These are phyloP conservation scores for Penicillium cinerascens DNA, from an alignment of 495 filamentous ascomycete genomes.

Conservation along the genomic window DNA sequence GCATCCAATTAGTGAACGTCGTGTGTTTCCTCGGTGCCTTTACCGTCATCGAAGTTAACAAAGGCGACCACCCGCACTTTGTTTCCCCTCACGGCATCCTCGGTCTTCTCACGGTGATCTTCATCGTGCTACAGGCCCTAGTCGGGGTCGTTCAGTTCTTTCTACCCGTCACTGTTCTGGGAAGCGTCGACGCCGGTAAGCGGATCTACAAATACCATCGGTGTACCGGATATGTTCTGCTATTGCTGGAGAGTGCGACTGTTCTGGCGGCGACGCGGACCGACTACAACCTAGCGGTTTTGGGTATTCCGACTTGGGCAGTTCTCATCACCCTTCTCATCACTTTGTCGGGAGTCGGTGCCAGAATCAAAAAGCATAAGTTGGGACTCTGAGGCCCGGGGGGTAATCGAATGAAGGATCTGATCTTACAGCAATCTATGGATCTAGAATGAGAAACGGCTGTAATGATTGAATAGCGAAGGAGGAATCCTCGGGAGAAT, in stretches of 20 bases:
- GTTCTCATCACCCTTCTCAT: slow-evolving; percentile 59
- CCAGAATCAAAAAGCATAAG: slow-evolving; percentile 81
- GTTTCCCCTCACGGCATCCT: slow-evolving; percentile 75
- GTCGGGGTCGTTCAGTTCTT: slow-evolving; percentile 80
- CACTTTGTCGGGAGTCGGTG: slow-evolving; percentile 62
- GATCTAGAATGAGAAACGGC: not conserved
- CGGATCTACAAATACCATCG: slow-evolving; percentile 86
- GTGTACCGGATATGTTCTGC: slow-evolving; percentile 67
- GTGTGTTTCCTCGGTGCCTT: slow-evolving; percentile 61
- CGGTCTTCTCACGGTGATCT: slow-evolving; percentile 70
- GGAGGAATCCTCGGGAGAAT: not conserved
- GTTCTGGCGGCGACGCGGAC: slow-evolving; percentile 74
- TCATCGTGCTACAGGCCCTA: slow-evolving; percentile 66
- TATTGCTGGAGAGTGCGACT: slow-evolving; percentile 68
- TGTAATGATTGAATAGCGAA: not conserved
- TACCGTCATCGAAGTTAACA: slow-evolving; percentile 80
- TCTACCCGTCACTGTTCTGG: slow-evolving; percentile 60
- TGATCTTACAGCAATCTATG: not conserved
- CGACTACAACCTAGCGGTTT: slow-evolving; percentile 54
- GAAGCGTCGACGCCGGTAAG: slow-evolving; percentile 76
- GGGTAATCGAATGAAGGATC: not conserved
- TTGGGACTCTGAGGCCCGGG: slow-evolving; percentile 52
- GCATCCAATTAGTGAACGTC: slow-evolving; percentile 62
- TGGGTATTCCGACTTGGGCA: slow-evolving; percentile 71
- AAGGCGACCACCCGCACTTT: slow-evolving; percentile 66